Conservation (phyloP, 257 asterid species). For the Lithospermum erythrorhizon region DNA sequence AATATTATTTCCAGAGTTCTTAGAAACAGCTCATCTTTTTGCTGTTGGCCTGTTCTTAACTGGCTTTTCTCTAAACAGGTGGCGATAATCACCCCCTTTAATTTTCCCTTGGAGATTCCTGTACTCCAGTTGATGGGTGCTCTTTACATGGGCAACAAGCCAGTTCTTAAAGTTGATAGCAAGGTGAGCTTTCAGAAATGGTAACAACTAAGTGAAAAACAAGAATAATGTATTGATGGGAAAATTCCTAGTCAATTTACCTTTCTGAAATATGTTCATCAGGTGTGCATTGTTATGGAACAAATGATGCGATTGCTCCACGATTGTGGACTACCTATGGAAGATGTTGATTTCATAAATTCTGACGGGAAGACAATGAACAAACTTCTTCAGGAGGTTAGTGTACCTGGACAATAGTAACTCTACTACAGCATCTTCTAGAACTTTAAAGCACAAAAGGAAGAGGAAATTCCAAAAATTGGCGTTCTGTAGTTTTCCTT, state of each 20-base stretch:
- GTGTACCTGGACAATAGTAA: constrained; percentile 7
- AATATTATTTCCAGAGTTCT: too few species aligned
- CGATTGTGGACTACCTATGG: constrained; percentile 73
- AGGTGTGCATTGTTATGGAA: constrained; percentile 91
- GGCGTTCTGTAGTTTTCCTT: not conserved
- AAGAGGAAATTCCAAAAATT: not conserved
- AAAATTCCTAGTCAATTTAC: not conserved
- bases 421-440: not conserved
- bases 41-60: not conserved
- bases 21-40: too few species aligned
- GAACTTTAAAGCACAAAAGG: not conserved
- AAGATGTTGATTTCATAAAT: constrained; percentile 83
- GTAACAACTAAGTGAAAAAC: not conserved
- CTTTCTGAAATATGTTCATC: constrained; percentile 2
- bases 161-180: constrained; percentile 90
- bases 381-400: constrained; percentile 75
- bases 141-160: constrained; percentile 96
- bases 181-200: constrained; percentile 33
- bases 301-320: constrained; percentile 92
- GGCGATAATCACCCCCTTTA: constrained; percentile 82
- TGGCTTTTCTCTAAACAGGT: constrained; percentile 32
- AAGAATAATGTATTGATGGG: not conserved
- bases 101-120: constrained; percentile 94
- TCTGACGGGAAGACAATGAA: constrained; percentile 89
- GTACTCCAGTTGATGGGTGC: constrained; percentile 98